phyloP scores from a whole-genome alignment of 345 rosid species.

The Nasturtium officinale region DNA sequence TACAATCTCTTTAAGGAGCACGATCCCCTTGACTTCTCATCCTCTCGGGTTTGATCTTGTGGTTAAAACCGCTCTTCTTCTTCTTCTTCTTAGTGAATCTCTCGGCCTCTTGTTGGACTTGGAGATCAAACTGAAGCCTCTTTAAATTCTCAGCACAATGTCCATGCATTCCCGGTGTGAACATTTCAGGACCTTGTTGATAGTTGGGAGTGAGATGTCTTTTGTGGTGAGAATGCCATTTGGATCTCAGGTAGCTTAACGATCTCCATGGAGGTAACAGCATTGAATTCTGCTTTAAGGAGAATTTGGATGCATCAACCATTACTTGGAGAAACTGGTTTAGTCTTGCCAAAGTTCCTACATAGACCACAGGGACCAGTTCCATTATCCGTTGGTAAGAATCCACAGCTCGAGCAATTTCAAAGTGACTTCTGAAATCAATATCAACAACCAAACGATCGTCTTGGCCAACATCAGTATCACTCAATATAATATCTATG shows the following conservation, averaged over 20 bases:
- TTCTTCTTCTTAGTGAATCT: conserved; percentile 51
- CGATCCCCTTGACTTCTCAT: conserved; percentile 24
- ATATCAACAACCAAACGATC: conserved; percentile 81
- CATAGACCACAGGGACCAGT: conserved; percentile 74
- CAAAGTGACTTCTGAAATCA: conserved; percentile 90
- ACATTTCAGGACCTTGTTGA: conserved; percentile 33
- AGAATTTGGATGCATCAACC: conserved; percentile 82
- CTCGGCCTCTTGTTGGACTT: conserved; percentile 59
- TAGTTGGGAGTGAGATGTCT: conserved; percentile 54
- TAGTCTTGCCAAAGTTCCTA: conserved; percentile 65
- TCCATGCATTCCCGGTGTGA: conserved; percentile 44
- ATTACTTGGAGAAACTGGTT: conserved; percentile 78
- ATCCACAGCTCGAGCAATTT: conserved; percentile 91
- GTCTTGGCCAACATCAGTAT: conserved; percentile 48
- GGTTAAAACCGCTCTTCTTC: conserved; percentile 40
- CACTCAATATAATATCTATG: conserved; percentile 64
- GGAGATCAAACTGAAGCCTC: conserved; percentile 66
- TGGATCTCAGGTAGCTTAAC: conserved; percentile 73
- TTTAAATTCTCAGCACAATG: conserved; percentile 70
- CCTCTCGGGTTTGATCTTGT: conserved; percentile 62
- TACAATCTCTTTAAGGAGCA: conserved; percentile 33
- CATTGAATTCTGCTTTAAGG: conserved; percentile 93
- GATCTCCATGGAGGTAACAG: conserved; percentile 99
- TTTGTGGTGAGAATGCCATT: conserved; percentile 76
- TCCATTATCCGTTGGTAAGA: conserved; percentile 75